Base-by-base conservation (phyloP, 78 protist species). In the Speleostelium caveatum region DNA sequence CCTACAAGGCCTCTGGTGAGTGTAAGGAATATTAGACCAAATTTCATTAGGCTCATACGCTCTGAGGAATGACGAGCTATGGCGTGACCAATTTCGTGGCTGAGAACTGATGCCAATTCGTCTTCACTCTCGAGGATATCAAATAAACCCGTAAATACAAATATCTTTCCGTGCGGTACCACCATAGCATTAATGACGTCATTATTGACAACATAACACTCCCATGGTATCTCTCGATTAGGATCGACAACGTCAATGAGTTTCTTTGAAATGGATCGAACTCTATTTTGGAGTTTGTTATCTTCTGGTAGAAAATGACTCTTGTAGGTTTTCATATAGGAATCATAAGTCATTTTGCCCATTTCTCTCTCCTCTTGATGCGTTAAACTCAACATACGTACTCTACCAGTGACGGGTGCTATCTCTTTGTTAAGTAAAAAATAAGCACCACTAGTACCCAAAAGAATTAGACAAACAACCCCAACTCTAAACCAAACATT, bases 51-150 rank as follows among this genome's bases (percentile, higher is more conserved):
- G 33, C 56, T 32, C 22, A 77, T 21, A 51, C 76, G 73, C 45
- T 87, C 94, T 10, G 94, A 86, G 1, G 85, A 32, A 61, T 87
- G 94, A 21, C 94, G 7, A 17, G 94, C 94, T 19, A 87, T 58
- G 17, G 78, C 83, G 61, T 87, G 94, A 33, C 94, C 94, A 68
- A 87, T 75, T 49, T 87, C 94, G 30, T 87, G 94, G 6, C 73
- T 32, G 6, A 87, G 6, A 0, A 87, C 94, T 0, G 86, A 51
- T 3, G 94, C 94, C 22, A 80, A 35, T 42, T 80, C 90, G 32
- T 87, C 94, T 8, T 87, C 86, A 41, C 55, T 75, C 1, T 87
- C 61, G 8, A 59, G 49, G 2, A 80, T 36, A 24, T 80, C 53
- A 22, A 80, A 80, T 10, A 87, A 56, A 21, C 74, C 80, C 0